Percentiles rank a stretch among this genome's conserved stretches.
phyloP scores from a whole-genome alignment of 805 yeast species.

The Starmera quercuum region DNA sequence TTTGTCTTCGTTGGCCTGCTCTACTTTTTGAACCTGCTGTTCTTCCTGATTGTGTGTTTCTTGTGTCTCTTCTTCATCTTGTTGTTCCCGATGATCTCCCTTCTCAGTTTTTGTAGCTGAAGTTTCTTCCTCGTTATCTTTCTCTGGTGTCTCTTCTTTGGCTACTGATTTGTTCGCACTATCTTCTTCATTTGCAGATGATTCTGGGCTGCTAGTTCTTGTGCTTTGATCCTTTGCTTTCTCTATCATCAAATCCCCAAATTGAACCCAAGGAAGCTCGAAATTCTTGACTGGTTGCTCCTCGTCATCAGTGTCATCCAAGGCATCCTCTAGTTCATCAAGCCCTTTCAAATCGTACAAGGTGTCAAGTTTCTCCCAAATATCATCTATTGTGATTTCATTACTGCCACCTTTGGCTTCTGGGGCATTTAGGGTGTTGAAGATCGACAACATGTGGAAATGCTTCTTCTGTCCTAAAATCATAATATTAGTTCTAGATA shows the following conservation, averaged over 20 bases:
- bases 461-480: constrained; percentile 12
- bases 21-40: constrained; percentile 4
- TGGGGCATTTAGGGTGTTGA: constrained; percentile 8
- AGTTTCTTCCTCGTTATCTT: constrained; percentile 6
- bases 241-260: not conserved
- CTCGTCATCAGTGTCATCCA: constrained; percentile 7
- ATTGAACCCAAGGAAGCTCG: not conserved
- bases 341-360: constrained; percentile 51
- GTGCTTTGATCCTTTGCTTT: not conserved
- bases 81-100: constrained; percentile 8
- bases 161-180: constrained; percentile 1
- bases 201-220: constrained; percentile 1
- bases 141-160: constrained; percentile 2
- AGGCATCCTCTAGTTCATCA: constrained; percentile 43
- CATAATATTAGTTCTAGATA: constrained; percentile 1
- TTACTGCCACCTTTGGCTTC: constrained; percentile 1
- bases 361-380: constrained; percentile 48
- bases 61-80: constrained; percentile 10
- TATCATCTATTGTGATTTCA: constrained; percentile 33
- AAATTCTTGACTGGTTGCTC: constrained; percentile 6
- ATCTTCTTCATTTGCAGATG: not conserved
- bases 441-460: constrained; percentile 28
- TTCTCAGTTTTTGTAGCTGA: constrained; percentile 9
- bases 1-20: constrained; percentile 2
- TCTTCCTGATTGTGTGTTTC: constrained; percentile 7